Evolutionary conservation across 2,329 filamentous ascomycete genomes (phyloP), one percentile per base, ranked within the genome.

Genomic region (Aspergillus uvarum): DNA sequence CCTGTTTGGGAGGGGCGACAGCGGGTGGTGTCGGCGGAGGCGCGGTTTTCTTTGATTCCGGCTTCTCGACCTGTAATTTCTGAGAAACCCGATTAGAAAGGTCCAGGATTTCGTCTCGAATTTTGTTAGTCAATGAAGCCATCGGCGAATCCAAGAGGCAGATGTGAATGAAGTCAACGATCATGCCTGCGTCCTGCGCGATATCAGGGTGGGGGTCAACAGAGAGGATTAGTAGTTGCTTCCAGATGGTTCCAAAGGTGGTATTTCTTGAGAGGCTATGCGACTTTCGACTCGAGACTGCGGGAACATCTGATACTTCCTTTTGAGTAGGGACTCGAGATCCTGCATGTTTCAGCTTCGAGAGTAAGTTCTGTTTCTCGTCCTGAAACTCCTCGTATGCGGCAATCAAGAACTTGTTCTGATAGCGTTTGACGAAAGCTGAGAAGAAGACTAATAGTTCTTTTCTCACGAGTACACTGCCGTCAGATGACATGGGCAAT

Each of bases 171-270:
- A 89, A 91, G 74, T 99, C 95, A 31, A 96, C 86, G 49, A 98
- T 87, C n/a, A 89, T 83, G 5, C 87, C 88, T 10, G 92, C 94
- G 73, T 95, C 90, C 65, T 89, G 85, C 63, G 96, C 90, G 35
- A 98, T 91, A 71, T 98, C 94, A 1, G 94, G 92, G 71, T 97
- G 93, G 47, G 95, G 94, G 72, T 99, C 95, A 19, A 96, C 91
- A 49, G 92, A 94, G 74, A 98, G 83, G 63, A 96, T 91, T 60
- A 97, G 81, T 48, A 96, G 83, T 70, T 97, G 91, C 74, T 96
- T 95, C 95, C 95, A 99, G 63, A 96, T 89, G 1, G 93, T 90
- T 31, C 93, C 89, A 74, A 96, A 97, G 19, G 96, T 90, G 0
- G 92, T 96, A 71, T 96, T 95, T 65, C 91, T 88, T 12, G 93